Percentiles rank a stretch among this genome's conserved stretches.
phyloP scores from a whole-genome alignment of 192 early-diverging fungal species.

The Mortierella claussenii region DNA sequence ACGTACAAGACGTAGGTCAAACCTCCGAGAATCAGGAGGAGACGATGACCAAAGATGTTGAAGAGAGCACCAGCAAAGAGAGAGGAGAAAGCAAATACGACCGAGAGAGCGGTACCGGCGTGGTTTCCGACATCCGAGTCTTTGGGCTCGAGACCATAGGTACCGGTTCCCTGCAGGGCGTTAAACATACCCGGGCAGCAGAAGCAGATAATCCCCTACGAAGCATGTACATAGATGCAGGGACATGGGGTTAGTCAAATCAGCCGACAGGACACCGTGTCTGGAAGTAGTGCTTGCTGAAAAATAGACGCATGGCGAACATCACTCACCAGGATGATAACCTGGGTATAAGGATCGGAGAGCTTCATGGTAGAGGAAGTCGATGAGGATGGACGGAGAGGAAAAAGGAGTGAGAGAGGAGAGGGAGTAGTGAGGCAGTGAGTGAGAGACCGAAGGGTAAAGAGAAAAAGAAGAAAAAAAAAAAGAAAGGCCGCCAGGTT shows the following conservation, averaged over 20 bases:
- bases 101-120: conserved; percentile 78
- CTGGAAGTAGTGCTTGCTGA: not conserved
- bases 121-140: conserved; percentile 68
- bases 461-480: conserved; percentile 18
- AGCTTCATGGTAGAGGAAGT: conserved; percentile 19
- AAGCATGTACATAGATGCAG: too few species aligned
- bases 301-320: not conserved
- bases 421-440: conserved; percentile 7
- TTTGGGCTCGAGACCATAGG: conserved; percentile 27
- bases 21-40: conserved; percentile 74
- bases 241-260: too few species aligned
- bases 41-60: conserved; percentile 80
- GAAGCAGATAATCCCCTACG: conserved; percentile 76
- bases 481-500: not conserved
- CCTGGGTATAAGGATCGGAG: conserved; percentile 43
- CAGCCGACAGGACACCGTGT: not conserved
- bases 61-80: conserved; percentile 79
- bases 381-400: not conserved
- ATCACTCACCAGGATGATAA: conserved; percentile 36
- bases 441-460: conserved; percentile 30
- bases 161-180: conserved; percentile 57
- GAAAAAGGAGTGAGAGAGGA: not conserved
- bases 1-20: conserved; percentile 82
- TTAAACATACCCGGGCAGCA: conserved; percentile 86
- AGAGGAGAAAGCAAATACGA: conserved; percentile 80